Evolutionary conservation across 169 alveolate species (phyloP), one percentile per base, ranked within the genome.

Genomic region (Cystoisospora suis): DNA sequence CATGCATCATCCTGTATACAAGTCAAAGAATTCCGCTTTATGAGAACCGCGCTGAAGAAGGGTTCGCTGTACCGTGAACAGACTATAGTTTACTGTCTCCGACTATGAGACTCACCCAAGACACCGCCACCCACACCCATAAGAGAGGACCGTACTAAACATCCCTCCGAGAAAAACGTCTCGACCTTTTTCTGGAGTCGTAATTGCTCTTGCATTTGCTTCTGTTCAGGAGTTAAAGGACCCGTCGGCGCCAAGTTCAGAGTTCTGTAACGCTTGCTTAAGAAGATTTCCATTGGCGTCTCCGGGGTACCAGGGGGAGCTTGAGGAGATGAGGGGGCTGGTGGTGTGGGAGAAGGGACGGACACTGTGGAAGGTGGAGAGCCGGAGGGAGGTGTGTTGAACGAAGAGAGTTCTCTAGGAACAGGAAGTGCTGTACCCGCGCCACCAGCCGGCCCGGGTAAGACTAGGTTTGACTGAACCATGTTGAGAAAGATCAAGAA

Each of bases 111-210:
- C 90, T 20, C 32, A 90, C 94, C 94, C 20, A 90, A 83, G n/a
- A 90, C 91, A 44, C 94, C 94, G 15, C 94, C 94, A 3, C 94
- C 94, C 1, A 70, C 83, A 23, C 91, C 87, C 90, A 87, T 83
- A 34, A 87, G 38, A 72, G 80, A 59, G 15, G 94, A 81, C 46
- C 90, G 79, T 49, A 58, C 72, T 27, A 90, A 83, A 85, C 94
- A 90, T 20, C 94, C 94, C 29, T 90, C 94, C 44, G 81, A 32
- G 44, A 90, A 15, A 36, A 90, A 90, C 56, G n/a, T 38, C 75
- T 90, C 88, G 36, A 88, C 88, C 27, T 59, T 72, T 38, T 83
- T 23, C 27, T 88, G 92, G 36, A 83, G 77, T 47, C 49, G 72
- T 15, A 88, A 53, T 29, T 88, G 92, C 81, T 88, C 34, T 56